Evolutionary conservation across 495 filamentous ascomycete species (phyloP), one percentile per base, ranked within the genome.

Genomic region (Neurospora sp.): DNA sequence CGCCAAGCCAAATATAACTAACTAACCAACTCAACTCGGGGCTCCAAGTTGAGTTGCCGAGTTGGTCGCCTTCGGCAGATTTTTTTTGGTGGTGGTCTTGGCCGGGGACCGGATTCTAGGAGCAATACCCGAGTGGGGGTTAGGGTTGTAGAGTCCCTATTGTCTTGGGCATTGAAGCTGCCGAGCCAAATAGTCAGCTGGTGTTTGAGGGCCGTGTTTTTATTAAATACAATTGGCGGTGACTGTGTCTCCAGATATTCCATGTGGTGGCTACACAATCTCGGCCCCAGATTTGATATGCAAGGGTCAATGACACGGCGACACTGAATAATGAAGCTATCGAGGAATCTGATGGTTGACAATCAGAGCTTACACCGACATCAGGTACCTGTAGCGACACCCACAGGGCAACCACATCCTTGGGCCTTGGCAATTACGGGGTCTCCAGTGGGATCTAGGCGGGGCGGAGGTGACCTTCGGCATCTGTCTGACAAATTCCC

Each of bases 391-490:
- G 10, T 5, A 27, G 20, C 20, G 46, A 22, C 46, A 53, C 22
- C 48, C 48, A 61, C 22, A 27, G 22, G 22, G 22, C 27, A 31
- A 18, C 22, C 12, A 1, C 12, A 5, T 20, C 22, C n/a, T 12
- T 12, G 53, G 22, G 12, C 20, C 53, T 61, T 61, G 22, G 53
- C 53, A 35, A 35, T 12, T 75, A 73, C 72, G 75, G 73, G 72
- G 73, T 73, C 35, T 35, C 9, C 16, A 14, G 68, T 73, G 70
- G 75, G 77, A 44, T 72, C 65, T 76, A 72, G 75, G 77, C 65
- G 74, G 72, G 48, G 77, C 75, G 77, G 77, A 78, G 77, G 41
- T 11, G 35, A 68, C 22, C 44, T 20, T 77, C 77, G 77, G 77
- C 77, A 78, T 70, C 72, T 72, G 71, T 65, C 48, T 38, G 5